phyloP scores from a whole-genome alignment of 768 basidiomycete species.

The Auriscalpium microsporum region DNA sequence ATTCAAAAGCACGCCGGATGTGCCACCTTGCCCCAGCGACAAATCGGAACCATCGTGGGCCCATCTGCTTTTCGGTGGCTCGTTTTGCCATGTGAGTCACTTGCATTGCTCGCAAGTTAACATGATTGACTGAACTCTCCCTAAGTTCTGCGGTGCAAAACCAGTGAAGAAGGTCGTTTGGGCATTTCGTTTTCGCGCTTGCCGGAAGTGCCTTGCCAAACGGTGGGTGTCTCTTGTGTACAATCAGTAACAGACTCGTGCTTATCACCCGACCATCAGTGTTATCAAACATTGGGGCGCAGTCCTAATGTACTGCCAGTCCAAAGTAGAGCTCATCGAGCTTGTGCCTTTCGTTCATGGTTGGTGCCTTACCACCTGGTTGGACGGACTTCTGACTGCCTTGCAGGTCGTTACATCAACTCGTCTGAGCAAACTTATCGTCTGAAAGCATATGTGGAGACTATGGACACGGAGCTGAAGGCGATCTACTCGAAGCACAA shows the following conservation, averaged over 20 bases:
- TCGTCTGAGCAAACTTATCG: too few species aligned
- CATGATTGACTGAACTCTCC: too few species aligned
- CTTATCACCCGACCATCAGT: background rate
- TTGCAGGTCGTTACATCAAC: too few species aligned
- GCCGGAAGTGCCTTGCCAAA: conserved; percentile 1
- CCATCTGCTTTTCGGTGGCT: conserved; percentile 5
- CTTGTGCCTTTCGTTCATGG: background rate
- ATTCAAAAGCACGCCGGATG: background rate
- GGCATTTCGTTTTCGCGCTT: conserved; percentile 6
- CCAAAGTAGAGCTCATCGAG: background rate
- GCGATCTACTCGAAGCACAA: too few species aligned
- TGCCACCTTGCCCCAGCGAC: conserved; percentile 5
- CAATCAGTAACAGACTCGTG: background rate
- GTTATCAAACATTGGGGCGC: background rate
- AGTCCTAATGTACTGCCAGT: background rate
- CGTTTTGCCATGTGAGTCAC: conserved; percentile 4
- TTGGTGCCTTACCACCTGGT: background rate
- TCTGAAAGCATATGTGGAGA: too few species aligned
- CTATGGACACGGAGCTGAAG: too few species aligned
- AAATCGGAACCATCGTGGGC: conserved; percentile 5
- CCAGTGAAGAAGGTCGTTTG: conserved; percentile 4
- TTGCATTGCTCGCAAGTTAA: too few species aligned
- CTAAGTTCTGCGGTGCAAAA: conserved; percentile 7
- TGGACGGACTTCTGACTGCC: background rate
- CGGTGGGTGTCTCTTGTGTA: background rate